Conservation (phyloP, 2,329 filamentous ascomycete species). For the Lojkania enalia region DNA sequence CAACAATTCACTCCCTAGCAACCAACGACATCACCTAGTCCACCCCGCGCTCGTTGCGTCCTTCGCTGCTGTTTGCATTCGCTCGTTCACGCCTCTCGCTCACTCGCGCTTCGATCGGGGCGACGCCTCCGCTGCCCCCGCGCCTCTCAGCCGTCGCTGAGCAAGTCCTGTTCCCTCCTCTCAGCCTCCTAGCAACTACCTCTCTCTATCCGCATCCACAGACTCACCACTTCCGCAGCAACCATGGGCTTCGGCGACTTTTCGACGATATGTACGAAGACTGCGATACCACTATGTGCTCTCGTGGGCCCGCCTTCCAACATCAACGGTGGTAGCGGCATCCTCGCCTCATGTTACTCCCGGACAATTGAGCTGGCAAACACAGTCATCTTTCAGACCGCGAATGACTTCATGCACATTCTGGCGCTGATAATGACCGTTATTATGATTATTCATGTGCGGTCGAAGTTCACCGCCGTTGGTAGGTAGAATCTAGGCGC, state of each 20-base stretch:
- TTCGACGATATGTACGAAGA: constrained; percentile 79
- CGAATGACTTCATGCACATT: constrained; percentile 90
- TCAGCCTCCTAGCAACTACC: constrained; percentile 12
- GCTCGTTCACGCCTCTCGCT: constrained; percentile 23
- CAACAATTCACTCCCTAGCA: constrained; percentile 36
- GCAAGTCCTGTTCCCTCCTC: constrained; percentile 4
- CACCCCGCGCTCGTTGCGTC: constrained; percentile 26
- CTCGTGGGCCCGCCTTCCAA: constrained; percentile 75
- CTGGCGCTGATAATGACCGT: constrained; percentile 87
- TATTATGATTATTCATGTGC: constrained; percentile 95
- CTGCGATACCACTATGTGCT: constrained; percentile 83
- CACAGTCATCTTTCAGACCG: constrained; percentile 96
- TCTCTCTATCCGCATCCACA: background rate
- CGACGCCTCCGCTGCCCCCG: constrained; percentile 4
- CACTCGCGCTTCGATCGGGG: constrained; percentile 13
- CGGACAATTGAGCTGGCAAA: constrained; percentile 95
- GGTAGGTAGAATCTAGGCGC: constrained; percentile 64
- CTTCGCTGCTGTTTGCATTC: constrained; percentile 26
- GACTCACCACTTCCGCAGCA: constrained; percentile 3
- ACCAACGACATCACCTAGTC: constrained; percentile 28
- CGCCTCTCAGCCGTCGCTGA: constrained; percentile 7
- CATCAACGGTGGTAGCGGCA: constrained; percentile 70
- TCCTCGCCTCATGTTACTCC: constrained; percentile 89
- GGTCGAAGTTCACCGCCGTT: constrained; percentile 97
- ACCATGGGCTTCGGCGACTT: constrained; percentile 90